Evolutionary conservation across 2,329 filamentous ascomycete genomes (phyloP).

Genomic region (Nannizzia gypsea): DNA sequence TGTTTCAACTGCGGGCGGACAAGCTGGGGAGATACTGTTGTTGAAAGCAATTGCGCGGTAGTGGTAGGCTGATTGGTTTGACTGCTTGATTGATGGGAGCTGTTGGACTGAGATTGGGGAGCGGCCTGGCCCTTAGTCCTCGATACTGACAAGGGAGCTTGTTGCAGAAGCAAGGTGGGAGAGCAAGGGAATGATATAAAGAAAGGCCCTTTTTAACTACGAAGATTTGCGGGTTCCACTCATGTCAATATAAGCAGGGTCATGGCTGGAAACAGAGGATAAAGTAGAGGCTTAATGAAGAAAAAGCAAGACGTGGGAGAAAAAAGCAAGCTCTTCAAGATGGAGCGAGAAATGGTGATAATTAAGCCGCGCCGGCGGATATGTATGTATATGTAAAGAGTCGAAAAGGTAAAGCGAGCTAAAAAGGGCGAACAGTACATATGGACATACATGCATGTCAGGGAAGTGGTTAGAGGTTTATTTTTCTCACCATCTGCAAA

Average conservation of each 20-base stretch:
- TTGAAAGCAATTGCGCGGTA: not conserved
- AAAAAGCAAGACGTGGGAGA: too few relatives aligned
- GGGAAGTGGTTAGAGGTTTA: not conserved
- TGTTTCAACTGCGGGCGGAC: not conserved
- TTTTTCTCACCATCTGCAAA: constrained; percentile 5
- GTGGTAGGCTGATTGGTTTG: not conserved
- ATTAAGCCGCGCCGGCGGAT: constrained; percentile 3
- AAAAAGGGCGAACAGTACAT: not conserved
- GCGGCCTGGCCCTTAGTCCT: not conserved
- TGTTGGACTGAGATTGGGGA: not conserved
- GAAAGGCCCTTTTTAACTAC: not conserved
- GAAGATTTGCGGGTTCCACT: not conserved
- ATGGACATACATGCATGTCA: not conserved
- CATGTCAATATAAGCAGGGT: not conserved
- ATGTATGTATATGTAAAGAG: not conserved
- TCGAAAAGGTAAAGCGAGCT: not conserved
- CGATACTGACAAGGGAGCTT: not conserved
- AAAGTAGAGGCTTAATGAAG: not conserved
- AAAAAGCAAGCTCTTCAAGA: not conserved
- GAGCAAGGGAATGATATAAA: not conserved
- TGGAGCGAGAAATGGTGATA: not conserved
- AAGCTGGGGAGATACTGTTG: not conserved
- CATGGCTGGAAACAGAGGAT: not conserved
- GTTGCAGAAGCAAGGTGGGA: not conserved
- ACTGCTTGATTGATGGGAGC: not conserved